Percentiles rank a stretch among this genome's conserved stretches.
Conservation (phyloP, 768 basidiomycete genomes). For the Punctularia strigosozonata region DNA sequence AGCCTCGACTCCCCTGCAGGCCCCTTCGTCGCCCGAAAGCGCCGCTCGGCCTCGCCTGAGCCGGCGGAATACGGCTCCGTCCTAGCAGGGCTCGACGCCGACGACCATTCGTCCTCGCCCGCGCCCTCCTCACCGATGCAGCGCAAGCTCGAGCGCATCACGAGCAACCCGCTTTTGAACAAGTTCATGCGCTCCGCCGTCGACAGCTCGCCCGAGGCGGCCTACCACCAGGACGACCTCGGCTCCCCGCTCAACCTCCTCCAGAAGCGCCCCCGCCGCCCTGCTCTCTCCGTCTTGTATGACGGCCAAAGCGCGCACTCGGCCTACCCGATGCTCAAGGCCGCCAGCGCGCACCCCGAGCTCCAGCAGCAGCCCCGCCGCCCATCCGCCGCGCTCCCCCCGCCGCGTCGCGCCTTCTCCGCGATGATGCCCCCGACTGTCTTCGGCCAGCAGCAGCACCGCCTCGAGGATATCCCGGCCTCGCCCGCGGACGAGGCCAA, state of each 20-base stretch:
- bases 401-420: conserved; percentile 63
- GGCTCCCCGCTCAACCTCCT: conserved; percentile 34
- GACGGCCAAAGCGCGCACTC: conserved; percentile 27
- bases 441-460: no score
- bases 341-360: conserved; percentile 12
- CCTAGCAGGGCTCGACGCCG: conserved; percentile 11
- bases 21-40: conserved; percentile 22
- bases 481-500: conserved; percentile 41
- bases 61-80: conserved; percentile 7
- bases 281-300: conserved; percentile 54
- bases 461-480: no score
- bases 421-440: conserved; percentile 42
- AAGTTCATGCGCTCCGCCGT: conserved; percentile 40
- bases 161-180: conserved; percentile 22
- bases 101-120: conserved; percentile 34
- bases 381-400: conserved; percentile 25
- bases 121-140: conserved; percentile 37
- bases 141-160: conserved; percentile 34
- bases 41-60: conserved; percentile 20
- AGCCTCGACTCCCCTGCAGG: conserved; percentile 31
- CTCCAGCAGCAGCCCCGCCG: conserved; percentile 18
- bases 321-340: conserved; percentile 29
- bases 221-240: no score
- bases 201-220: no score
- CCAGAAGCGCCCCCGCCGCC: conserved; percentile 51